These are phyloP conservation scores for Carpinus viminea DNA, from an alignment of 306 rosid genomes.

Conservation along the genomic window DNA sequence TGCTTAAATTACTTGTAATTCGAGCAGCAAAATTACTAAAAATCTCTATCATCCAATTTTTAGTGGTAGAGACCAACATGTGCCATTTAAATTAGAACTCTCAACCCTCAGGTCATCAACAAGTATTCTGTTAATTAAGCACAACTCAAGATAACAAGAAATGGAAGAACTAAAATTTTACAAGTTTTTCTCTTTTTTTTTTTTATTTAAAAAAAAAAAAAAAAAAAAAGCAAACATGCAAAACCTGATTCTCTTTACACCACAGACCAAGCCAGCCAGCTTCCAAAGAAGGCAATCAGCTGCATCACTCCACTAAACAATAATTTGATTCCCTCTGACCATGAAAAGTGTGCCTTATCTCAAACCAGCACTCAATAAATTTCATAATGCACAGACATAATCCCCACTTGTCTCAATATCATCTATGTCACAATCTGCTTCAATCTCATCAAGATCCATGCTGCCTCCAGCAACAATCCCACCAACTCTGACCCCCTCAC, in stretches of 20 bases:
- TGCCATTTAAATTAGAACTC: too few species aligned
- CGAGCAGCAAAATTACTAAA: too few species aligned
- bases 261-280: constrained; percentile 37
- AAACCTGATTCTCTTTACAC: constrained; percentile 29
- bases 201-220: not conserved
- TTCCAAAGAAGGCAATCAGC: constrained; percentile 29
- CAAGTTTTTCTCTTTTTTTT: not conserved
- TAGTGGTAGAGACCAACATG: too few species aligned
- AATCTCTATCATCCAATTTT: too few species aligned
- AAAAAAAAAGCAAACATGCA: constrained; percentile 12
- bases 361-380: constrained; percentile 23
- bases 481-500: constrained; percentile 52
- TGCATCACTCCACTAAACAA: constrained; percentile 14
- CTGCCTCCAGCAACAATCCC: constrained; percentile 72
- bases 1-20: too few species aligned
- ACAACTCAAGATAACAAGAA: not conserved
- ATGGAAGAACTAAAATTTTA: not conserved
- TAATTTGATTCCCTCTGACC: constrained; percentile 41
- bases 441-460: constrained; percentile 85
- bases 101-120: too few species aligned
- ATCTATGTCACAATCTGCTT: constrained; percentile 77
- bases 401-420: constrained; percentile 89
- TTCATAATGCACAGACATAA: constrained; percentile 56
- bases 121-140: too few species aligned
- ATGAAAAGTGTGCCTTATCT: constrained; percentile 35